Evolutionary conservation across 768 basidiomycete species (phyloP).

Genomic region (Panaeolus papilionaceus): DNA sequence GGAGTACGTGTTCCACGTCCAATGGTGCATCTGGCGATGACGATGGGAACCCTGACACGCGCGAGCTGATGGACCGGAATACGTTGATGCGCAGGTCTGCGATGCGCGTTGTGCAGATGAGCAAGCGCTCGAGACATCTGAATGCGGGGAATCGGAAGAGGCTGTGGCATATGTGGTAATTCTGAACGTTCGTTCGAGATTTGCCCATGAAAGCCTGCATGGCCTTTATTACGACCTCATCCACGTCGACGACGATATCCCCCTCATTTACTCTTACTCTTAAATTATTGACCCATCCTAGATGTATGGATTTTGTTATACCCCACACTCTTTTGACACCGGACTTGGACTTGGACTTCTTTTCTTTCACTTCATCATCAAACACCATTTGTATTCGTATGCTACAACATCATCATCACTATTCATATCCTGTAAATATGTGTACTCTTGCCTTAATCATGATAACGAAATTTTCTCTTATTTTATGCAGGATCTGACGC

Average conservation of each 20-base stretch:
- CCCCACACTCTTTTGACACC: background rate
- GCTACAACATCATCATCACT: background rate
- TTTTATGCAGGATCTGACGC: no score
- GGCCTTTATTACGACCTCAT: background rate
- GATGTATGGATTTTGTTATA: background rate
- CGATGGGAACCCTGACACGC: background rate
- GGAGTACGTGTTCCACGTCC: background rate
- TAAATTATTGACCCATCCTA: background rate
- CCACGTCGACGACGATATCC: background rate
- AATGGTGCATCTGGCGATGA: background rate
- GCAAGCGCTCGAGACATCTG: constrained; percentile 26
- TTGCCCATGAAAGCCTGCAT: background rate
- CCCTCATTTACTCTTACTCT: background rate
- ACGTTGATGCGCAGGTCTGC: constrained; percentile 1
- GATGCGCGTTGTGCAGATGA: constrained; percentile 19
- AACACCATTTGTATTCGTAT: background rate
- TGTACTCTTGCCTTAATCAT: background rate
- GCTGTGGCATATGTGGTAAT: constrained; percentile 21
- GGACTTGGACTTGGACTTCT: background rate
- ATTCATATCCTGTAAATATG: background rate
- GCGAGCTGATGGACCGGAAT: background rate
- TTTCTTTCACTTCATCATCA: background rate
- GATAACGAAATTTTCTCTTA: no score
- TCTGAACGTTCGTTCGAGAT: background rate
- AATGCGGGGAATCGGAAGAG: constrained; percentile 17